Base-by-base conservation (phyloP, 2,329 filamentous ascomycete species). In the Blumeria graminis region DNA sequence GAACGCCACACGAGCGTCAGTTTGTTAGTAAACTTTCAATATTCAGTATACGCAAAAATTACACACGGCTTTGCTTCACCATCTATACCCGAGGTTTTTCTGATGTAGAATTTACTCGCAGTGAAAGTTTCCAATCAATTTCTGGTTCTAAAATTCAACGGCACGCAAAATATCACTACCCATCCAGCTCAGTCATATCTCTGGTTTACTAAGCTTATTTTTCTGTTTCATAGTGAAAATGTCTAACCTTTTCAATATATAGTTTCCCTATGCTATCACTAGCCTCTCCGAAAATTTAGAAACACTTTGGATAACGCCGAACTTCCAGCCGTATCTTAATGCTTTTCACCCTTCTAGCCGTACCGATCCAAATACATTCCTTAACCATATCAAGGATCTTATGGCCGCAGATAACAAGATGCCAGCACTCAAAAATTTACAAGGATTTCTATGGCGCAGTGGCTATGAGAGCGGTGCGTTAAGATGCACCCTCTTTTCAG, bases 191-290 rank as follows among this genome's bases (percentile, higher is more conserved):
- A 28, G 4, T 28, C 22, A 28, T 28, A 28, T 28, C 22, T 28
- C 22, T 28, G 4, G 22, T 4, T 28, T 28, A 28, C 22, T 28
- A 28, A 28, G 22, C 22, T 28, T 28, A 1, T 28, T 2, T 28
- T 28, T 28, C 22, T 28, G 22, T 28, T 28, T 28, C 22, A 28
- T 28, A 28, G 22, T 28, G 22, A 28, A 28, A 28, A 28, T 28
- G 22, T 28, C 22, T 28, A 28, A 28, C 22, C 22, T 28, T 28
- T 28, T 28, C 22, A 28, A 28, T 28, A 18, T 39, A 34, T 66
- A 89, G 84, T 90, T 87, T 66, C 85, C 86, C 33, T 89, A 87
- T 69, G 82, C 84, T 55, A 72, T 89, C 59, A 68, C 75, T 55
- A 77, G 75, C 52, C 77, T 90, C 53, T 79, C 82, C 52, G 68